Evolutionary conservation across 495 filamentous ascomycete species (phyloP), one percentile per base, ranked within the genome.

Genomic region (Penicillium waksmanii): DNA sequence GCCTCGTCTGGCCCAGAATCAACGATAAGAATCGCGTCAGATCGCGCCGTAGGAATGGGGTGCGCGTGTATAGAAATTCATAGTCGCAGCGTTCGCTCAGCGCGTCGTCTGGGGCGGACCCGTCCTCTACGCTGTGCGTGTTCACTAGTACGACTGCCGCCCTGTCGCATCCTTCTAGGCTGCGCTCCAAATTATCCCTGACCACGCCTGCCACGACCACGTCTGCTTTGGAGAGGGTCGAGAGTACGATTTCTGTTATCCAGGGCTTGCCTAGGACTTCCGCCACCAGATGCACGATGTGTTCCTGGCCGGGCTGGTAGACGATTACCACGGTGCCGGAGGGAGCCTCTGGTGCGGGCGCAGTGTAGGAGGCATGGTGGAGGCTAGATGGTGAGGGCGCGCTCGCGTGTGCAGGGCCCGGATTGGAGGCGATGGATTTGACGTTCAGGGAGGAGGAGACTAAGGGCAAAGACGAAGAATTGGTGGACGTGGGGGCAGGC

Each of bases 1-100:
- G 87, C 56, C 82, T 83, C 47, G 86, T 83, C 74, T 93, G 89
- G 2, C 91, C 90, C 31, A 93, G 80, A 33, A 89, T 86, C 66
- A 92, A 83, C 6, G 88, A 87, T 23, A 92, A 79, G 64, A 93
- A 93, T 12, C 90, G 84, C 5, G 90, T 82, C 15, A 93, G 72
- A 66, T 93, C 90, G 35, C 89, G 81, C n/a, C 90, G 84, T 57
- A 87, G 85, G 69, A 88, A 92, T 0, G 87, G 84, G 43, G 76
- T 76, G 55, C 85, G 79, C 9, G 88, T 87, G 75, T 92, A 93
- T 19, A 95, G 78, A 62, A 92, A 95, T 71, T 95, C 91, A 72
- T 91, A 92, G 69, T 93, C 85, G 69, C 88, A 91, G 18, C 77
- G 66, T 31, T 84, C 78, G 3, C 85, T 89, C 25, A 92, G 78